These are phyloP conservation scores for Marasmius fiardii DNA, from an alignment of 1,284 basidiomycete species.

Conservation along the genomic window DNA sequence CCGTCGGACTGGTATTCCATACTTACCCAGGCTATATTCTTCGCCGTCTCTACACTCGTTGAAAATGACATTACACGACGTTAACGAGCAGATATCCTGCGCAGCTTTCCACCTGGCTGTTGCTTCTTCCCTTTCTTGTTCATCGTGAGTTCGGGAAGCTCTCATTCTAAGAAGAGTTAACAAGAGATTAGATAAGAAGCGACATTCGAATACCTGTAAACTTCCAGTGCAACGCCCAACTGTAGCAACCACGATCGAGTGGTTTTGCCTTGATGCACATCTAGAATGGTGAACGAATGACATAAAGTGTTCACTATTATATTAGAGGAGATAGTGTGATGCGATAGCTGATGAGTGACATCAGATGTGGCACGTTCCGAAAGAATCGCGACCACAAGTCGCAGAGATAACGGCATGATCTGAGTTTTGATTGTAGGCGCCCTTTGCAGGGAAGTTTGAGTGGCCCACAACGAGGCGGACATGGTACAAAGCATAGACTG, in stretches of 20 bases:
- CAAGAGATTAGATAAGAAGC: slow-evolving; percentile 3
- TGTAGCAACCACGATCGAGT: slow-evolving; percentile 36
- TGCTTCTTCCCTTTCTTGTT: slow-evolving; percentile 35
- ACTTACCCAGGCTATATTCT: slow-evolving; percentile 46
- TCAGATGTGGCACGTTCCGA: slow-evolving; percentile 48
- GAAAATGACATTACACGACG: slow-evolving; percentile 58
- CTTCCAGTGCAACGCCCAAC: slow-evolving; percentile 51
- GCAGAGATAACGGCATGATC: slow-evolving; percentile 25
- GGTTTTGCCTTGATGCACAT: slow-evolving; percentile 32
- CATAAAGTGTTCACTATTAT: slow-evolving; percentile 41
- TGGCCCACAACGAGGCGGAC: slow-evolving; percentile 39
- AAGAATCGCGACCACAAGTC: slow-evolving; percentile 41
- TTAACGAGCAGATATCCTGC: slow-evolving; percentile 61
- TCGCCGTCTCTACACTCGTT: slow-evolving; percentile 60
- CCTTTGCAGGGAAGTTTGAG: slow-evolving; percentile 31
- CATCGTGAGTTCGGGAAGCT: slow-evolving; percentile 25
- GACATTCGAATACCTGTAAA: slow-evolving; percentile 43
- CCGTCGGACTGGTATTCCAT: not conserved
- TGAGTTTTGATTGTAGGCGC: slow-evolving; percentile 14
- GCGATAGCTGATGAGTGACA: slow-evolving; percentile 47
- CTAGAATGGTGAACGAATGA: slow-evolving; percentile 39
- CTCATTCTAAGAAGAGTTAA: slow-evolving; percentile 30
- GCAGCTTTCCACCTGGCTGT: slow-evolving; percentile 49
- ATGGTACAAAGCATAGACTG: slow-evolving; percentile 46
- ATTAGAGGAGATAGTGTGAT: slow-evolving; percentile 33